Conservation (phyloP, 1,139 yeast genomes). For the Zygoascus hellenicus region DNA sequence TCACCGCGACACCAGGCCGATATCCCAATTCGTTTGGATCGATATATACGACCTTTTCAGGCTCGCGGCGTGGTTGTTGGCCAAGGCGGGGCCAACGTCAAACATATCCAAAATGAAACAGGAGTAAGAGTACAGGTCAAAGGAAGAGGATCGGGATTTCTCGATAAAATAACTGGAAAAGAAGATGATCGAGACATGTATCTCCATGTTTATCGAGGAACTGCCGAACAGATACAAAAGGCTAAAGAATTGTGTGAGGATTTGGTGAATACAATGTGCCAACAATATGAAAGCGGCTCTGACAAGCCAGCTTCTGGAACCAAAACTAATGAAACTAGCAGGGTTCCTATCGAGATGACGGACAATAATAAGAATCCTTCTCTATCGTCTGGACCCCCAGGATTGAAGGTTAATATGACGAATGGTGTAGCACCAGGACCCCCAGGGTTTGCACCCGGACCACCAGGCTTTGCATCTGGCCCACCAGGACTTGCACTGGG, state of each 20-base stretch:
- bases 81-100: conserved; percentile 35
- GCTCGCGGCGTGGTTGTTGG: conserved; percentile 35
- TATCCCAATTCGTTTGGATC: conserved; percentile 25
- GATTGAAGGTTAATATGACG: background rate
- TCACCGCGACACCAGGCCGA: conserved; percentile 27
- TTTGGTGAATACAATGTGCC: conserved; percentile 29
- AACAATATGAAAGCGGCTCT: conserved; percentile 2
- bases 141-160: conserved; percentile 36
- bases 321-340: background rate
- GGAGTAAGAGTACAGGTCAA: conserved; percentile 34
- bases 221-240: conserved; percentile 24
- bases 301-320: background rate
- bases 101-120: conserved; percentile 35
- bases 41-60: conserved; percentile 20
- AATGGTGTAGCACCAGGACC: conserved; percentile 11
- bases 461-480: conserved; percentile 11
- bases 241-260: conserved; percentile 34
- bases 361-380: background rate
- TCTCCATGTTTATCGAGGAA: conserved; percentile 30
- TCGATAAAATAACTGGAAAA: conserved; percentile 30
- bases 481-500: conserved; percentile 21
- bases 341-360: background rate
- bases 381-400: conserved; percentile 1
- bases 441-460: conserved; percentile 10
- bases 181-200: conserved; percentile 32